Base-by-base conservation (phyloP, 345 rosid genomes). In the Syzygium aqueum region DNA sequence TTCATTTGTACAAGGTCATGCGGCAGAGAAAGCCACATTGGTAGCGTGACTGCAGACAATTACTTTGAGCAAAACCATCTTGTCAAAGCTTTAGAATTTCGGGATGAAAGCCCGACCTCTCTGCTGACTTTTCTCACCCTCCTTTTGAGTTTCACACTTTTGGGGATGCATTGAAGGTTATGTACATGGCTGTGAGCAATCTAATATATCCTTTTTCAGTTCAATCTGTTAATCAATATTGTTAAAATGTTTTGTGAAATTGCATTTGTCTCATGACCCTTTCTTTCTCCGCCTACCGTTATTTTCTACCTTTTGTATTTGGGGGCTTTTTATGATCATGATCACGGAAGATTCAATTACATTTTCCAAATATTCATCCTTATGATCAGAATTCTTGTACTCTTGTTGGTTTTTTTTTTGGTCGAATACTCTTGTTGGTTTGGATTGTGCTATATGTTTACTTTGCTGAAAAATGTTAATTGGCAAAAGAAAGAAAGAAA, bases 1-100 rank as follows among this genome's bases (percentile, higher is more conserved):
- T 85, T 82, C 90, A n/a, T 59, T 91, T 63, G 87, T 89, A 49
- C 91, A 92, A 87, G 91, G 90, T 91, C 91, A 84, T 84, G 91
- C 80, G 43, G 90, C 90, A 83, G 94, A 88, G 88, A 93, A 93
- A 87, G 56, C 94, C 82, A 90, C 92, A 88, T 87, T 94, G 89
- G 92, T 95, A 85, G 94, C 91, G 77, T 96, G 93, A 97, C 84
- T 56, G 67, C 87, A 51, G 46, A 25, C 23, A 13, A 73, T 37
- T 73, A 19, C 82, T 37, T 37, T 33, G 82, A 73, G 82, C 49
- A 73, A 73, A 19, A 19, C 14, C 82, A 40, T 73, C 49, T 73
- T 37, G 49, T 22, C 25, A 13, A 73, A 73, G 82, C 82, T 37
- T 33, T 73, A 19, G 82, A 73, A 73, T 19, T 73, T 73, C 82